phyloP scores from a whole-genome alignment of 306 rosid genomes.

The Mimosa bimucronata region DNA sequence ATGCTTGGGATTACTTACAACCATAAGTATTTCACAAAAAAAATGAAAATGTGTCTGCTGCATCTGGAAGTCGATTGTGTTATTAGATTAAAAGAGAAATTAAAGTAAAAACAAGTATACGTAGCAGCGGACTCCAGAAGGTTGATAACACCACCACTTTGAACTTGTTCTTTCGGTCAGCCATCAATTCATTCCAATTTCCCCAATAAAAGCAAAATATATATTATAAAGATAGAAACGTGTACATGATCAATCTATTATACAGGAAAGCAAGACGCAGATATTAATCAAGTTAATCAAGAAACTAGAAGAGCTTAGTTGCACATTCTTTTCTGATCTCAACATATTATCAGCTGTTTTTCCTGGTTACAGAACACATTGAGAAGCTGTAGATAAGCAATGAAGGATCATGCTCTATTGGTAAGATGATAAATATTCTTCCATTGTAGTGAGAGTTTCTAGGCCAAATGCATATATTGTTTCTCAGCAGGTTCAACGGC shows the following conservation, averaged over 20 bases:
- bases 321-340: slow-evolving; percentile 17
- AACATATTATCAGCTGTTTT: slow-evolving; percentile 22
- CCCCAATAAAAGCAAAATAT: slow-evolving; percentile 5
- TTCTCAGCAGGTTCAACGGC: slow-evolving; percentile 34
- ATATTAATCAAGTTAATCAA: not conserved
- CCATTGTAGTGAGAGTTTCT: slow-evolving; percentile 33
- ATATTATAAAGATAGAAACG: slow-evolving; percentile 8
- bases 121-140: slow-evolving; percentile 16
- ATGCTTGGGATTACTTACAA: not conserved
- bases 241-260: slow-evolving; percentile 26
- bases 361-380: slow-evolving; percentile 21
- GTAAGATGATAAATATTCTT: slow-evolving; percentile 16
- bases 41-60: not conserved
- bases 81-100: slow-evolving; percentile 4
- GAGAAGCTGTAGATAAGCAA: slow-evolving; percentile 1
- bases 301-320: slow-evolving; percentile 9
- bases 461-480: slow-evolving; percentile 26
- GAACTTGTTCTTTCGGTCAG: slow-evolving; percentile 12
- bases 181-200: slow-evolving; percentile 16
- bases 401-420: slow-evolving; percentile 7
- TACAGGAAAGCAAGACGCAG: slow-evolving; percentile 28
- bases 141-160: not conserved
- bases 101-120: slow-evolving; percentile 4
- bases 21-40: not conserved
- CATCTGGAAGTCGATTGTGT: not conserved